Conservation (phyloP, 163 green algal genomes). For the Scenedesmus sp. region DNA sequence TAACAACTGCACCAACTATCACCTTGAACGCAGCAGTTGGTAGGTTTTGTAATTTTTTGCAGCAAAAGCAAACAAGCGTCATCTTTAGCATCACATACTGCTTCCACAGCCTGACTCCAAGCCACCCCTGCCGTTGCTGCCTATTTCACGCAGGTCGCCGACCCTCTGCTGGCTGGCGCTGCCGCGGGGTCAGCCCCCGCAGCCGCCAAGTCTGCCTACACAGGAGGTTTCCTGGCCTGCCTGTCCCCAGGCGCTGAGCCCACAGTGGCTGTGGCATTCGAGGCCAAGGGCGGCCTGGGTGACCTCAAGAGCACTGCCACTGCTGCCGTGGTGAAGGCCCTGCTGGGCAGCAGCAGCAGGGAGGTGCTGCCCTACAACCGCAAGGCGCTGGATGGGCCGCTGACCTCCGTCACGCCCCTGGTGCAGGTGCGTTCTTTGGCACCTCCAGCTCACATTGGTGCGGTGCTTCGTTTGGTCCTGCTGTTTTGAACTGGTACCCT, state of each 20-base stretch:
- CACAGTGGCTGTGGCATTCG: slow-evolving; percentile 44
- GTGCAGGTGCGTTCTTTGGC: slow-evolving; percentile 37
- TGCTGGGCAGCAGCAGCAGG: slow-evolving; percentile 59
- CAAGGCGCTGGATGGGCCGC: slow-evolving; percentile 52
- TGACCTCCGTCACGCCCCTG: slow-evolving; percentile 33
- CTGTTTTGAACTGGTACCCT: no score
- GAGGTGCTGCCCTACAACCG: slow-evolving; percentile 56
- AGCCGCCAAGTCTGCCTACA: slow-evolving; percentile 37
- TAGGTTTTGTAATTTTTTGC: no score
- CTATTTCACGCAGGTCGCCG: slow-evolving; percentile 53
- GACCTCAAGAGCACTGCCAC: slow-evolving; percentile 64
- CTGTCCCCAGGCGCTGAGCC: slow-evolving; percentile 33
- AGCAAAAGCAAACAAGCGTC: background rate
- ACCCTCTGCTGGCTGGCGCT: slow-evolving; percentile 76
- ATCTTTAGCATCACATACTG: background rate
- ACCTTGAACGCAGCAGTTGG: background rate
- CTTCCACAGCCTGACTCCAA: background rate
- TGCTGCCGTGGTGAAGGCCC: slow-evolving; percentile 59
- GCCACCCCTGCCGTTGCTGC: slow-evolving; percentile 5
- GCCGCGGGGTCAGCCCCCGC: slow-evolving; percentile 14
- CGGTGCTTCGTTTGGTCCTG: no score
- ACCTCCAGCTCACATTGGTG: no score
- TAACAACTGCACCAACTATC: background rate
- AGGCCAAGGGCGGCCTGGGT: slow-evolving; percentile 65
- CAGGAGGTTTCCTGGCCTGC: slow-evolving; percentile 38